Base-by-base conservation (phyloP, 495 filamentous ascomycete species). In the Aspergillus ellipticus region DNA sequence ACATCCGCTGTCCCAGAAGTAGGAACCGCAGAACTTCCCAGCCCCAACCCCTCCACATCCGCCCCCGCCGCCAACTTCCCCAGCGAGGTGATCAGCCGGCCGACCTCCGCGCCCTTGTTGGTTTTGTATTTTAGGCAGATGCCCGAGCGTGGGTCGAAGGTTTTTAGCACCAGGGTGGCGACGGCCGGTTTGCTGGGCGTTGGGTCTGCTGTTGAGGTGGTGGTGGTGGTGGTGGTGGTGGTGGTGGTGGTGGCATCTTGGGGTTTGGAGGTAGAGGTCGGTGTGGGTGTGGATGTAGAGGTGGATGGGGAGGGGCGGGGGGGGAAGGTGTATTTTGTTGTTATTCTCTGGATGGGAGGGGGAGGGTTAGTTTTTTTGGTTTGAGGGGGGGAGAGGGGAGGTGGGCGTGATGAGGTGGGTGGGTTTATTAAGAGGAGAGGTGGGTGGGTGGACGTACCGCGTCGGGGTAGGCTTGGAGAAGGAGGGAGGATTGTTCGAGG, bases 41-140 rank as follows among this genome's bases (percentile, higher is more conserved):
- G 52, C 13, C 75, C 77, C 66, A 90, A 65, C 39, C 77, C 84
- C 10, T 82, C 83, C 77, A 92, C 89, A 56, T 79, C 71, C 54
- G 69, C 64, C 2, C 76, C 76, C 0, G 77, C 73, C 6, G 84
- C 87, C 64, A 93, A 66, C 54, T 80, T 77, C 2, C 89, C 89
- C 57, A 97, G 64, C 39, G 82, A 83, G 31, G 84, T 83, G 41
- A 97, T 81, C 67, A 97, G 69, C 31, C 94, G 75, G 2, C 85
- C 83, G 4, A 98, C 93, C 69, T 97, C 92, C 16, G 89, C 89
- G n/a, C 85, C 86, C 64, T 95, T 96, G 69, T 88, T 84, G 16
- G 94, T 96, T 65, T 82, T 81, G 75, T 96, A 98, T 72, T 96
- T 96, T 31, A 98, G 82, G 52, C 86, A 85, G 46, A 84, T 82